Conservation (phyloP, 169 alveolate species). For the Babesia bigemina region DNA sequence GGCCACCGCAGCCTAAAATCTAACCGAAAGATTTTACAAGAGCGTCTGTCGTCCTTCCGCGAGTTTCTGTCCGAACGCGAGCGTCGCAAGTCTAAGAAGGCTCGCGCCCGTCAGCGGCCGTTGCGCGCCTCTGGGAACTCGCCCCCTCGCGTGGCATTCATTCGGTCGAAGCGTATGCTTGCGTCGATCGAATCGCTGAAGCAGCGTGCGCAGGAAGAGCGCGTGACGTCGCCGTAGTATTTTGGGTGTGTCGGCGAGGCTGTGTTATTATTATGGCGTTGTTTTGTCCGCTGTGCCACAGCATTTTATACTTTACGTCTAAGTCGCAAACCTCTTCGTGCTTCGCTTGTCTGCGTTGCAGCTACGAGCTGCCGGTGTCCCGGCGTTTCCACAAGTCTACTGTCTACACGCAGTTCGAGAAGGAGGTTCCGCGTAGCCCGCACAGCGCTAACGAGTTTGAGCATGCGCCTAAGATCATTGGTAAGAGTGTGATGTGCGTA, state of each 20-base stretch:
- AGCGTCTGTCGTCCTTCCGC: slow-evolving; percentile 29
- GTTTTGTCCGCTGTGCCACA: slow-evolving; percentile 70
- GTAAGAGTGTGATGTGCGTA: not conserved
- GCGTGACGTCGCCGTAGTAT: not conserved
- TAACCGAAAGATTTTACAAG: slow-evolving; percentile 10
- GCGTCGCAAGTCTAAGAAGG: slow-evolving; percentile 21
- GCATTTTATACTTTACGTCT: slow-evolving; percentile 50
- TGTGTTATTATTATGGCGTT: slow-evolving; percentile 54
- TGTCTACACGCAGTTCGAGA: slow-evolving; percentile 33
- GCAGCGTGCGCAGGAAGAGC: slow-evolving; percentile 4
- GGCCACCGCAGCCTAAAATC: slow-evolving; percentile 4
- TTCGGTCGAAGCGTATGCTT: slow-evolving; percentile 67
- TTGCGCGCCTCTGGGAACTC: slow-evolving; percentile 11
- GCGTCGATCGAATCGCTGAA: slow-evolving; percentile 49
- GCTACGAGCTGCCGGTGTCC: slow-evolving; percentile 52
- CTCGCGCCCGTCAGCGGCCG: slow-evolving; percentile 21
- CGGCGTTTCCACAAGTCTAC: slow-evolving; percentile 50
- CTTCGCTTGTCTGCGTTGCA: slow-evolving; percentile 59
- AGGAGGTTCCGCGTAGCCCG: slow-evolving; percentile 49
- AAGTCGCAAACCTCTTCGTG: slow-evolving; percentile 11
- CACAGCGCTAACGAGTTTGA: slow-evolving; percentile 51
- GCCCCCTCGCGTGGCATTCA: slow-evolving; percentile 40
- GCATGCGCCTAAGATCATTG: slow-evolving; percentile 70
- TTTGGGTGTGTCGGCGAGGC: not conserved
- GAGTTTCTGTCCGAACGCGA: slow-evolving; percentile 10